A percentile compares a stretch with the other conserved stretches of the same genome.
phyloP scores from a whole-genome alignment of 1,139 yeast genomes.

The Kluyveromyces marxianus region DNA sequence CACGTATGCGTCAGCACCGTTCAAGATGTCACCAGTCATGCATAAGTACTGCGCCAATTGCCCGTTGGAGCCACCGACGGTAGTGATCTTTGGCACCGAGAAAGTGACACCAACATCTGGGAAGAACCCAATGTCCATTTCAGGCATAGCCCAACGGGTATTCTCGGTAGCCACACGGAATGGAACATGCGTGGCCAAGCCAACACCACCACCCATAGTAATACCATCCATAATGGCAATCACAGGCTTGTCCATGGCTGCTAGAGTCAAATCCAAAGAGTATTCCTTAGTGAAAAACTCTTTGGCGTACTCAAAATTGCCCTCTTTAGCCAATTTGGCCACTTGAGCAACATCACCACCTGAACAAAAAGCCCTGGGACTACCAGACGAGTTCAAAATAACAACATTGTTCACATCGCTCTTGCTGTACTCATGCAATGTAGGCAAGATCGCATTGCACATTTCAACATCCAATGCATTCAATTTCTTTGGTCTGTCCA shows the following conservation, averaged over 20 bases:
- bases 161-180: slow-evolving; percentile 87
- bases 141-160: slow-evolving; percentile 95
- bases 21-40: slow-evolving; percentile 71
- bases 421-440: slow-evolving; percentile 70
- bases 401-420: slow-evolving; percentile 57
- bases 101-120: slow-evolving; percentile 95
- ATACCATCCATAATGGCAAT: slow-evolving; percentile 85
- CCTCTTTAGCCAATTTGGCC: slow-evolving; percentile 44
- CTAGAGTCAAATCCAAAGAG: slow-evolving; percentile 67
- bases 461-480: slow-evolving; percentile 79
- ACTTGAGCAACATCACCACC: slow-evolving; percentile 93
- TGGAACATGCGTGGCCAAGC: slow-evolving; percentile 86
- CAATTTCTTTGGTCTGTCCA: slow-evolving; percentile 76
- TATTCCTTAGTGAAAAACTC: slow-evolving; percentile 77
- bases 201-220: slow-evolving; percentile 98
- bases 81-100: slow-evolving; percentile 63
- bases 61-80: slow-evolving; percentile 44
- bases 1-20: slow-evolving; percentile 71
- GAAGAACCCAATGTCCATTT: slow-evolving; percentile 92
- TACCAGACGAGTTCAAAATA: slow-evolving; percentile 53
- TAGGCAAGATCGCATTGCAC: slow-evolving; percentile 68
- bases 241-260: slow-evolving; percentile 79
- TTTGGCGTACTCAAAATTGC: slow-evolving; percentile 42
- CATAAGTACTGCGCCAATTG: slow-evolving; percentile 81
- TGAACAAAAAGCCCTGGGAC: slow-evolving; percentile 53